Evolutionary conservation across 169 alveolate genomes (phyloP), one percentile per base, ranked within the genome.

Genomic region (Plasmodium falciparum): DNA sequence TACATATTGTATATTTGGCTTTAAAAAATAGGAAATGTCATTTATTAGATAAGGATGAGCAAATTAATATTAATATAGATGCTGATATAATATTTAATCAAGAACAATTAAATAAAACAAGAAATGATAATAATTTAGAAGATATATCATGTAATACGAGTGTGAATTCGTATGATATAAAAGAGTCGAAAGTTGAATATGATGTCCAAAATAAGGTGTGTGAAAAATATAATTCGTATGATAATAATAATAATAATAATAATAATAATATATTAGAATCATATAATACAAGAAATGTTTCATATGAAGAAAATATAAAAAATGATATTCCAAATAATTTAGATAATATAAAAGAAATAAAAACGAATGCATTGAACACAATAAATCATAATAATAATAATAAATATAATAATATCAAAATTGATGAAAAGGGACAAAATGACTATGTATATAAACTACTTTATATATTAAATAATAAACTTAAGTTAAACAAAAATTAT

Each of bases 391-490:
- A 73, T n/a, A 11, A 7, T 11, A n/a, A 61, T 61, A 26, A 0
- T 4, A 22, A 17, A 9, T 12, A 66, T 61, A 6, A 8, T 33
- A 58, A 61, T 61, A 43, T 45, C 63, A 65, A 26, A 39, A 39
- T 39, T 39, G 47, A 39, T 5, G 47, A 39, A 43, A 20, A 70
- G 17, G 47, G 13, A 8, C 15, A 83, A 54, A 49, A 29, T 9
- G 91, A 83, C 47, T 83, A 83, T 39, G 74, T 83, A 22, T 67
- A 39, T 47, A 83, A 56, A 24, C 49, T 83, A 3, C 91, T 83
- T 13, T 69, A 17, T 45, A 13, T 20, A 17, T 29, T 83, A 26
- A 56, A 33, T 26, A 20, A 83, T 11, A 43, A 29, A 29, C 22
- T 69, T 11, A 67, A 49, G 39, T 39, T 33, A 54, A 15, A 56